Evolutionary conservation across 1,284 basidiomycete species (phyloP).

Genomic region (Rhizopogon parksii): DNA sequence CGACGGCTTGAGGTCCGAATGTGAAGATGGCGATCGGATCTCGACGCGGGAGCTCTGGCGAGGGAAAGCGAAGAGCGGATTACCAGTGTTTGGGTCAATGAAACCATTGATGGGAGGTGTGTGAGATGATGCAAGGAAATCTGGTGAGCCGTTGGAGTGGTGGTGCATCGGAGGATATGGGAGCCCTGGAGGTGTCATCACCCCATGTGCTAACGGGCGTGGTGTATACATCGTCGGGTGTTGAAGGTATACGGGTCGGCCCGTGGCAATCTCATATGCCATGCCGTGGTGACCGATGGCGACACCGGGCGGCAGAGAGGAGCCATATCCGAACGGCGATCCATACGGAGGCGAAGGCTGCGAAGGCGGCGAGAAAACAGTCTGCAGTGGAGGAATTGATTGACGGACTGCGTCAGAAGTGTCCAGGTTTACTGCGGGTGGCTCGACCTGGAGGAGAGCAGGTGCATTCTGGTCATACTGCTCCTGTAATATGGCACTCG

Average conservation of each 20-base stretch:
- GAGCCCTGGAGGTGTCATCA: slow-evolving; percentile 38
- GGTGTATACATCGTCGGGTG: slow-evolving; percentile 60
- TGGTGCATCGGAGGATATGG: slow-evolving; percentile 45
- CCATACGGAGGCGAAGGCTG: slow-evolving; percentile 53
- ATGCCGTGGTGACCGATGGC: slow-evolving; percentile 67
- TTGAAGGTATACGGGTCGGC: slow-evolving; percentile 64
- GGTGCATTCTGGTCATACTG: slow-evolving; percentile 22
- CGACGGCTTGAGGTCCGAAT: slow-evolving; percentile 32
- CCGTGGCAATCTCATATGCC: slow-evolving; percentile 72
- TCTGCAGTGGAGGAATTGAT: slow-evolving; percentile 50
- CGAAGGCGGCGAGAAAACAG: slow-evolving; percentile 48
- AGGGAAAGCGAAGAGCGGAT: slow-evolving; percentile 64
- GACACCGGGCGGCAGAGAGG: slow-evolving; percentile 65
- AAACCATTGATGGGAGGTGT: slow-evolving; percentile 55
- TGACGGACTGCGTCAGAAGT: slow-evolving; percentile 18
- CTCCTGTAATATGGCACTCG: slow-evolving; percentile 19
- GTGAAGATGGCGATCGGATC: slow-evolving; percentile 55
- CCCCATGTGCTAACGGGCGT: slow-evolving; percentile 51
- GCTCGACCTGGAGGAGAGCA: slow-evolving; percentile 25
- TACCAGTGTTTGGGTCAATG: slow-evolving; percentile 54
- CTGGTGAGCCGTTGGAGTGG: slow-evolving; percentile 46
- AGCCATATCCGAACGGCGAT: slow-evolving; percentile 56
- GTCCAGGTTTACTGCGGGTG: slow-evolving; percentile 17
- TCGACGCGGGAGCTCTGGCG: slow-evolving; percentile 65
- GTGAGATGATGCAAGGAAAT: slow-evolving; percentile 50